Evolutionary conservation across 768 basidiomycete genomes (phyloP), one percentile per base, ranked within the genome.

Genomic region (Austroboletus festivus): DNA sequence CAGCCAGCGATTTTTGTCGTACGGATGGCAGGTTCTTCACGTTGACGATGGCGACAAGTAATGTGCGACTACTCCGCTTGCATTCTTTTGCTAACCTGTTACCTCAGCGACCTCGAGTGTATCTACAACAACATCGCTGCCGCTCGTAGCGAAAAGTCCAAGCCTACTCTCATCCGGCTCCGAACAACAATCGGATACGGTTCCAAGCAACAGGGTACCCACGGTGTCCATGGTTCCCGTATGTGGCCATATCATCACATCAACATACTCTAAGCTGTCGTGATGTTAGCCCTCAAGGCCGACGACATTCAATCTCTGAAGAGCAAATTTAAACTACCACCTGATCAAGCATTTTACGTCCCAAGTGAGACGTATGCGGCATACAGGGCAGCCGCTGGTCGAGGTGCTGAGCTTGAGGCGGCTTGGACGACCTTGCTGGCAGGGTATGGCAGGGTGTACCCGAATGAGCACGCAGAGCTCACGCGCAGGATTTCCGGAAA

Each of bases 211-310:
- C 86, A 92, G 68, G 94, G 94, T 53, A 93, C 92, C 9, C 92
- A 95, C 62, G 90, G 90, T 58, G 91, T 96, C 53, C 94, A 97
- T 69, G 93, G 94, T 57, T 68, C 92, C 70, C 92, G 89, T 93
- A 63, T 63, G 91, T 82, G 21, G 35, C 15, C 47, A 8, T 11
- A 24, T 45, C n/a, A 26, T 51, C 34, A 12, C 22, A 23, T 26
- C n/a, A 18, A 13, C 46, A 19, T 46, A 47, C 51, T 47, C 24
- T 50, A 34, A 55, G 31, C 44, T 38, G 21, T 44, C 31, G 12
- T 50, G 33, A n/a, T n/a, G n/a, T n/a, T 58, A 92, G 91, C 94
- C 42, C 79, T 96, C 60, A 95, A 95, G 80, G 78, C 87, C 19
- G 94, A 96, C 62, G 94, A 97, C 63, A 88, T 94, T 45, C 77